Percentiles rank a stretch among this genome's conserved stretches.
Evolutionary conservation across 2,329 filamentous ascomycete genomes (phyloP).

Genomic region (Penicillium verrucosum): DNA sequence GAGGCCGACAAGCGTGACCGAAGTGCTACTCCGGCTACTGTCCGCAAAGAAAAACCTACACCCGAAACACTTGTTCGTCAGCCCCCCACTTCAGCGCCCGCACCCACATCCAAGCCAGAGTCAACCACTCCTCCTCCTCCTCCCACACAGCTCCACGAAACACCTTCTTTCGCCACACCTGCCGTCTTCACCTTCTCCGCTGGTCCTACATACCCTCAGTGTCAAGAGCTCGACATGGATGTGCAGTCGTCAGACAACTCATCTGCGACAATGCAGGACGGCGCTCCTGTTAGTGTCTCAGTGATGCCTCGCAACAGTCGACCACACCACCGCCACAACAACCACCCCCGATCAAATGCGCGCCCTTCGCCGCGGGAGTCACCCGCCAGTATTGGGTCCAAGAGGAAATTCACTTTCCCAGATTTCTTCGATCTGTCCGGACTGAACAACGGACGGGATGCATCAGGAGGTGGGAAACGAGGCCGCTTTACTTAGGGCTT

Average conservation of each 20-base stretch:
- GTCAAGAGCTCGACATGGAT: conserved; percentile 41
- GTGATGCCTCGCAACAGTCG: conserved; percentile 43
- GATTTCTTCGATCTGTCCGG: conserved; percentile 52
- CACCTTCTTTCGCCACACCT: conserved; percentile 26
- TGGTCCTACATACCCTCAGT: conserved; percentile 36
- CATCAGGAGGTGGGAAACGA: conserved; percentile 47
- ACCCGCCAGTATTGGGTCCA: conserved; percentile 43
- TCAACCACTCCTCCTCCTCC: conserved; percentile 14
- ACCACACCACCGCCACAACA: conserved; percentile 40
- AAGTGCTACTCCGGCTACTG: conserved; percentile 35
- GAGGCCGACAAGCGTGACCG: conserved; percentile 39
- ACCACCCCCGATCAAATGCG: conserved; percentile 35
- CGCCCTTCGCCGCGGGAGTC: conserved; percentile 40
- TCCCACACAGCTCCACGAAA: conserved; percentile 25
- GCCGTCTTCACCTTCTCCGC: conserved; percentile 46
- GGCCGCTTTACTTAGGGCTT: conserved; percentile 43
- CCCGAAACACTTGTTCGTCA: conserved; percentile 26
- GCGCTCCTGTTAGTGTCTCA: conserved; percentile 42
- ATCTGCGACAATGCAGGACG: conserved; percentile 29
- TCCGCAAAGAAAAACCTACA: conserved; percentile 34
- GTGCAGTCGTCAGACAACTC: conserved; percentile 42
- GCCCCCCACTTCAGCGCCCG: conserved; percentile 30
- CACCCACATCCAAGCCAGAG: conserved; percentile 23
- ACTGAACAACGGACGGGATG: conserved; percentile 43
- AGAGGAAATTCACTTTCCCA: conserved; percentile 47